phyloP scores from a whole-genome alignment of 768 basidiomycete species.

The Lepiota venenata region DNA sequence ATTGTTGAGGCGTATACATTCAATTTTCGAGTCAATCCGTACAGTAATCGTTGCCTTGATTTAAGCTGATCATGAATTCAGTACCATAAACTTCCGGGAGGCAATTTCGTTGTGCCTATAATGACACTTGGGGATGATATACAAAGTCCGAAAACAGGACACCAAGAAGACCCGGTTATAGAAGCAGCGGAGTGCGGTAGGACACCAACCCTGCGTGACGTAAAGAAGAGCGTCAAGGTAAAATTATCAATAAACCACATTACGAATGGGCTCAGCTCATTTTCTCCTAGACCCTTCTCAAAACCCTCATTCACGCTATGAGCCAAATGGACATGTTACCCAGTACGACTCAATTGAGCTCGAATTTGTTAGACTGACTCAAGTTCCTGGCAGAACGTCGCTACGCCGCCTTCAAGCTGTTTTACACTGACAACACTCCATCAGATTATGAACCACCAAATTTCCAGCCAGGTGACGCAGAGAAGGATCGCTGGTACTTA shows the following conservation, averaged over 20 bases:
- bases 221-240: slow-evolving; percentile 81
- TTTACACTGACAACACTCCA: slow-evolving; percentile 78
- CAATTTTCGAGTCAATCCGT: slow-evolving; percentile 62
- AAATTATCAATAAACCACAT: background rate
- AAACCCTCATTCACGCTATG: slow-evolving; percentile 74
- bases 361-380: background rate
- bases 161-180: slow-evolving; percentile 52
- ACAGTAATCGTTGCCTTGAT: background rate
- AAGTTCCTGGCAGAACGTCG: slow-evolving; percentile 53
- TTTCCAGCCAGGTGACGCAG: slow-evolving; percentile 67
- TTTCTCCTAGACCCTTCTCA: slow-evolving; percentile 58
- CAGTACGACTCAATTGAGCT: slow-evolving; percentile 39
- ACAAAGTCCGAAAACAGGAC: slow-evolving; percentile 21
- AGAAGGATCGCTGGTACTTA: slow-evolving; percentile 78
- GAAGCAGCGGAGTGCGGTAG: slow-evolving; percentile 58
- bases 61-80: slow-evolving; percentile 20
- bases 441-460: slow-evolving; percentile 81
- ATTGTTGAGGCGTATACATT: slow-evolving; percentile 89
- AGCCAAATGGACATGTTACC: slow-evolving; percentile 79
- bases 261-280: background rate
- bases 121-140: slow-evolving; percentile 69
- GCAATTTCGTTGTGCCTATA: slow-evolving; percentile 56
- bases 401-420: slow-evolving; percentile 86
- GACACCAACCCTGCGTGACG: slow-evolving; percentile 72
- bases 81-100: slow-evolving; percentile 71